These are phyloP conservation scores for Extremus antarcticus DNA, from an alignment of 495 filamentous ascomycete genomes.

Conservation along the genomic window DNA sequence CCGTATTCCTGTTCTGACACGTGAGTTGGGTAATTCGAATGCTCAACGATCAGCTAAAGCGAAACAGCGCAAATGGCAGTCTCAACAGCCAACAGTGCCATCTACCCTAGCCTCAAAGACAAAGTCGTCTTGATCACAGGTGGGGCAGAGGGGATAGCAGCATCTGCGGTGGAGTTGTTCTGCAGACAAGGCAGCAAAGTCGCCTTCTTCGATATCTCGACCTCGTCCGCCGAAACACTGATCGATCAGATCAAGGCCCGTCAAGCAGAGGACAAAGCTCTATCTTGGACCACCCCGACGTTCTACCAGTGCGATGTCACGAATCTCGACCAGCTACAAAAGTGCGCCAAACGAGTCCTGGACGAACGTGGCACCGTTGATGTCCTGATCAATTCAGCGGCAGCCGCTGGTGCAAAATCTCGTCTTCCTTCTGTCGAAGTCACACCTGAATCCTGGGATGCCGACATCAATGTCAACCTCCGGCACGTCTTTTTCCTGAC, in stretches of 20 bases:
- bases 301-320: slow-evolving; percentile 18
- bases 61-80: background rate
- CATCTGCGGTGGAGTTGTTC: slow-evolving; percentile 16
- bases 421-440: slow-evolving; percentile 12
- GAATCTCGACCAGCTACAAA: slow-evolving; percentile 4
- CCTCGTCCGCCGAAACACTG: background rate
- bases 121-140: slow-evolving; percentile 16
- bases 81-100: background rate
- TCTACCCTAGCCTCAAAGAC: slow-evolving; percentile 13
- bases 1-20: no score
- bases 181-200: slow-evolving; percentile 16
- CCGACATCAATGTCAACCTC: slow-evolving; percentile 24
- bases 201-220: slow-evolving; percentile 15
- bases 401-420: slow-evolving; percentile 10
- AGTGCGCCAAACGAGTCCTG: background rate
- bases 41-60: no score
- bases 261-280: background rate
- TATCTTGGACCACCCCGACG: background rate
- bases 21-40: no score
- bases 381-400: slow-evolving; percentile 18
- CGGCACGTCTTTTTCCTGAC: slow-evolving; percentile 33
- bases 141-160: slow-evolving; percentile 16
- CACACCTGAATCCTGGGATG: slow-evolving; percentile 25
- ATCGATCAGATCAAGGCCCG: slow-evolving; percentile 1
- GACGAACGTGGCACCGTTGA: slow-evolving; percentile 11